Conservation (phyloP, 352 stramenopile genomes). For the Pythium myriotylum region DNA sequence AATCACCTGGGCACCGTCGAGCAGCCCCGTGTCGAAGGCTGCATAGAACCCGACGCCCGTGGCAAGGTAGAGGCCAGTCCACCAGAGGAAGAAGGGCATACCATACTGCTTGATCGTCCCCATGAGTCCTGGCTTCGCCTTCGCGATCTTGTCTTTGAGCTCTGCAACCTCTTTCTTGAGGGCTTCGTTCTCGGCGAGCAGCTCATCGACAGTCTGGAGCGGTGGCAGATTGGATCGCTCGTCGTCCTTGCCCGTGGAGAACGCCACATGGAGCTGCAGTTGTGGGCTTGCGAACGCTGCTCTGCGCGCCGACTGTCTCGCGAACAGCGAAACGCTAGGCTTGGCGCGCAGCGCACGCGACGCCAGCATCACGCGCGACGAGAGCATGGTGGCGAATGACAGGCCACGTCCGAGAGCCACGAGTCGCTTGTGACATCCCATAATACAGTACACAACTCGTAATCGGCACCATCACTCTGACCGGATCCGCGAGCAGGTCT, state of each 20-base stretch:
- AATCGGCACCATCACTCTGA: conserved; percentile 15
- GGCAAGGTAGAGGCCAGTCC: conserved; percentile 74
- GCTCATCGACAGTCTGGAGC: conserved; percentile 67
- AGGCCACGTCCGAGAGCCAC: neutral
- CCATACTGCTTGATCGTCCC: conserved; percentile 83
- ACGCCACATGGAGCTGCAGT: conserved; percentile 39
- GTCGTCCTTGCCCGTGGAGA: conserved; percentile 51
- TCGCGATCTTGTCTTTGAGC: conserved; percentile 58
- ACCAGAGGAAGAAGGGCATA: conserved; percentile 84
- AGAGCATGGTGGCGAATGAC: conserved; percentile 24
- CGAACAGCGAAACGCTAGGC: conserved; percentile 27
- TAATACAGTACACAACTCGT: conserved; percentile 3
- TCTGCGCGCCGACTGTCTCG: neutral
- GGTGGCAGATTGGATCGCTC: conserved; percentile 31
- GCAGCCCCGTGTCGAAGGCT: conserved; percentile 69
- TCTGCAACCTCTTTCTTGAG: conserved; percentile 72
- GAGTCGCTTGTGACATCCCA: conserved; percentile 15
- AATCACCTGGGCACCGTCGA: conserved; percentile 79
- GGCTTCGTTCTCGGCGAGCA: conserved; percentile 73
- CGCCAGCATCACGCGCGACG: conserved; percentile 25
- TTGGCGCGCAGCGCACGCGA: conserved; percentile 10
- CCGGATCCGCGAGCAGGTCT: conserved; percentile 1
- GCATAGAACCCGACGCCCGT: conserved; percentile 76
- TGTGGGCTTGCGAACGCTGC: conserved; percentile 31
- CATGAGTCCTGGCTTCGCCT: conserved; percentile 74